Percentiles rank a stretch among this genome's conserved stretches.
phyloP scores from a whole-genome alignment of 2,329 filamentous ascomycete species.

The Thelonectria olida region DNA sequence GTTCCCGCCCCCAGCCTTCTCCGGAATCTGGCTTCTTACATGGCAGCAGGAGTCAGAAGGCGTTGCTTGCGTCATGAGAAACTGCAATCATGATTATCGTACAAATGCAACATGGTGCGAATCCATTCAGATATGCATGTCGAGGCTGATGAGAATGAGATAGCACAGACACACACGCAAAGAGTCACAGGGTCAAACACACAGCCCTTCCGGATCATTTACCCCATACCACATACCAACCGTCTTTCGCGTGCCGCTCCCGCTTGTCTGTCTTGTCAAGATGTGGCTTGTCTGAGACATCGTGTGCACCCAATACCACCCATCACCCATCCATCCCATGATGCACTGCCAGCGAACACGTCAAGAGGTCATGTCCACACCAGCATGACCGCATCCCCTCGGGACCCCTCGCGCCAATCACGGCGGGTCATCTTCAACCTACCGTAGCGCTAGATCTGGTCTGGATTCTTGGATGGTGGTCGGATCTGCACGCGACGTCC shows the following conservation, averaged over 20 bases:
- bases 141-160: neutral
- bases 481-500: conserved; percentile 37
- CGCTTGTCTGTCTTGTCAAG: conserved; percentile 25
- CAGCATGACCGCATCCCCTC: conserved; percentile 21
- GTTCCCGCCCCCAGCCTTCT: conserved; percentile 22
- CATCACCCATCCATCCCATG: conserved; percentile 26
- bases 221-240: too few species aligned
- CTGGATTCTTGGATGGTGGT: conserved; percentile 23
- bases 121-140: neutral
- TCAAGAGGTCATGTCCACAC: conserved; percentile 29
- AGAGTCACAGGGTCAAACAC: conserved; percentile 16
- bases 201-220: too few species aligned
- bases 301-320: conserved; percentile 6
- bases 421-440: neutral
- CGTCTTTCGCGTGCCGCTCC: conserved; percentile 34
- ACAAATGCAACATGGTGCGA: too few species aligned
- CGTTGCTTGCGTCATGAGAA: neutral
- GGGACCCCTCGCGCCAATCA: conserved; percentile 38
- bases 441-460: conserved; percentile 26
- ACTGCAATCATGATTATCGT: too few species aligned
- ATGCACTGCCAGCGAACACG: conserved; percentile 44
- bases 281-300: conserved; percentile 37
- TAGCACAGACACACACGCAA: too few species aligned
- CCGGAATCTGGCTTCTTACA: conserved; percentile 17
- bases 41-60: neutral